Conservation (phyloP, 2,329 filamentous ascomycete species). For the Spiromastix sp. region DNA sequence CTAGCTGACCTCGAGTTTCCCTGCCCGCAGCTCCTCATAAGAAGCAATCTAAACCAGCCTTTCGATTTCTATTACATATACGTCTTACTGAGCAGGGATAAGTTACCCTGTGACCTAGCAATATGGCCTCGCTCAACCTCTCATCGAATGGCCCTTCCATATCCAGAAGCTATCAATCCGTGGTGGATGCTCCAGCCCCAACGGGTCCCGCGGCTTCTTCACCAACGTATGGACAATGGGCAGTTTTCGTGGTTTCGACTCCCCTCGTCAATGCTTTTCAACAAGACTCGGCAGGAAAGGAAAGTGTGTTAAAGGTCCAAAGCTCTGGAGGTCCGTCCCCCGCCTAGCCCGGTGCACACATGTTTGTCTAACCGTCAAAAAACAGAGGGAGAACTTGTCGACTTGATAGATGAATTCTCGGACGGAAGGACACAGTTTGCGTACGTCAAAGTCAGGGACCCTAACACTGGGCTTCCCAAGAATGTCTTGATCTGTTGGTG, state of each 20-base stretch:
- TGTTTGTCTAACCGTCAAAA: too few species aligned
- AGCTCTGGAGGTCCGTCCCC: constrained; percentile 62
- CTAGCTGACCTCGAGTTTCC: too few species aligned
- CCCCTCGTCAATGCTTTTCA: constrained; percentile 91
- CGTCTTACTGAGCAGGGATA: too few species aligned
- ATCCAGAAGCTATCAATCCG: constrained; percentile 59
- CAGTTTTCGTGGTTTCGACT: constrained; percentile 83
- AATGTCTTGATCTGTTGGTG: constrained; percentile 93
- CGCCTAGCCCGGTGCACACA: too few species aligned
- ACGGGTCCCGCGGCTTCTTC: constrained; percentile 53
- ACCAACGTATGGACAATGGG: constrained; percentile 84
- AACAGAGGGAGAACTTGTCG: constrained; percentile 77
- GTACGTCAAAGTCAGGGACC: constrained; percentile 92
- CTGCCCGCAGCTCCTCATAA: too few species aligned
- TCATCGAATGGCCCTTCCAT: constrained; percentile 75
- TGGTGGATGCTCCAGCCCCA: constrained; percentile 51
- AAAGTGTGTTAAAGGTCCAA: constrained; percentile 92
- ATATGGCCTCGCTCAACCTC: constrained; percentile 71
- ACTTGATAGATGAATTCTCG: constrained; percentile 90
- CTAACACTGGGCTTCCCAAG: constrained; percentile 82
- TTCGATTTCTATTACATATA: too few species aligned
- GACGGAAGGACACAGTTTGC: constrained; percentile 96
- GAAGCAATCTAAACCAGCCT: too few species aligned
- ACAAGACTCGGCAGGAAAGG: constrained; percentile 66
- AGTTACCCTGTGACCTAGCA: too few species aligned